Evolutionary conservation across 73 alveolate genomes (phyloP).

Genomic region (Paramecium sexaurelia): DNA sequence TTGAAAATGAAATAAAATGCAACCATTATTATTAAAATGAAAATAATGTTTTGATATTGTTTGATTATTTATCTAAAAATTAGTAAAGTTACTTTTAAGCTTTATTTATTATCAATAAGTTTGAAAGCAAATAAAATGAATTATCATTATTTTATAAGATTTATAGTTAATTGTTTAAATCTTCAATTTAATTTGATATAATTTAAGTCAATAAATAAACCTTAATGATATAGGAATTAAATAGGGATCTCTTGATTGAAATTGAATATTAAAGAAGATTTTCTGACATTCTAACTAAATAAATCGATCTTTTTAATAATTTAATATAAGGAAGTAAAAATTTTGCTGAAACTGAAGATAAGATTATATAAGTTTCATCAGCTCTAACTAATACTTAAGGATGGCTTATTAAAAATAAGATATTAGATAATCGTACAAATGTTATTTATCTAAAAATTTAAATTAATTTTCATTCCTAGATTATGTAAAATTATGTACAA

Average conservation of each 20-base stretch:
- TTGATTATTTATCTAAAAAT: background rate
- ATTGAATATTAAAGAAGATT: background rate
- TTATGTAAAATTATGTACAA: background rate
- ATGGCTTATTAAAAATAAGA: background rate
- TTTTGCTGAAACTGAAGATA: background rate
- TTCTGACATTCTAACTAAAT: background rate
- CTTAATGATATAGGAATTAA: background rate
- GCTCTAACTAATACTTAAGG: background rate
- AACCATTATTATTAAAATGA: background rate
- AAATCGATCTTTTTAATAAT: background rate
- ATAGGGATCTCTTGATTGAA: background rate
- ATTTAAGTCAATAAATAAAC: background rate
- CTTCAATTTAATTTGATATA: background rate
- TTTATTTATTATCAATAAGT: background rate
- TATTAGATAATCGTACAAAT: background rate
- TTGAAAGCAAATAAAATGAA: background rate
- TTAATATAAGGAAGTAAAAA: background rate
- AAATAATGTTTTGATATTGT: background rate
- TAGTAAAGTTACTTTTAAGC: slow-evolving; percentile 6
- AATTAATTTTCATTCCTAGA: background rate
- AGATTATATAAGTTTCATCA: background rate
- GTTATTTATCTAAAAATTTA: background rate
- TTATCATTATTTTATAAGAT: background rate
- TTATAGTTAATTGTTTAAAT: background rate
- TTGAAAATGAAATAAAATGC: background rate